Percentiles rank a stretch among this genome's conserved stretches.
Evolutionary conservation across 108 stramenopile genomes (phyloP).

Genomic region (Heterococcus sp.): DNA sequence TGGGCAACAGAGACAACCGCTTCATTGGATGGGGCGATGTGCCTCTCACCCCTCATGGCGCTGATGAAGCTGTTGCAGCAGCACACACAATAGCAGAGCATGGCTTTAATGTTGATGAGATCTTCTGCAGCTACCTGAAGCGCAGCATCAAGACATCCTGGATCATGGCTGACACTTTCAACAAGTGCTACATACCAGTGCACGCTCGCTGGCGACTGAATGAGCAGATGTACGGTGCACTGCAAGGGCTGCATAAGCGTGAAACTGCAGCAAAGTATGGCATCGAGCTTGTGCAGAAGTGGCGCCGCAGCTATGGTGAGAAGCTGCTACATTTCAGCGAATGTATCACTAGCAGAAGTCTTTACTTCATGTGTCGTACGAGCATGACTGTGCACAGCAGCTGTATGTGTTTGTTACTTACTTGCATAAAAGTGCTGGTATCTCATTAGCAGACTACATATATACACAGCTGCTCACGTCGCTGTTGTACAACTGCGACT

Average conservation of each 20-base stretch:
- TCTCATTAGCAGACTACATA: too few relatives aligned
- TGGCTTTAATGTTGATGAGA: slow-evolving; percentile 62
- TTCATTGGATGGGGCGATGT: slow-evolving; percentile 39
- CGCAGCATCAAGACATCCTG: slow-evolving; percentile 82
- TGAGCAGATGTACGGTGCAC: slow-evolving; percentile 82
- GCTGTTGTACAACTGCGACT: too few relatives aligned
- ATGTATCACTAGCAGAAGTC: too few relatives aligned
- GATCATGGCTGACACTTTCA: slow-evolving; percentile 78
- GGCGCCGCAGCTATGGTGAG: slow-evolving; percentile 72
- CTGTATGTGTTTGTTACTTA: too few relatives aligned
- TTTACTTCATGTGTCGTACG: too few relatives aligned
- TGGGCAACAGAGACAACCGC: neutral
- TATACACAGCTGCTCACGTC: too few relatives aligned
- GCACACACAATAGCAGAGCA: slow-evolving; percentile 1
- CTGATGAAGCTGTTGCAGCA: slow-evolving; percentile 19
- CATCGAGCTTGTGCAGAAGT: slow-evolving; percentile 74
- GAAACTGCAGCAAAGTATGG: slow-evolving; percentile 73
- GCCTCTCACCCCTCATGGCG: slow-evolving; percentile 15
- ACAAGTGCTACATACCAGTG: slow-evolving; percentile 71
- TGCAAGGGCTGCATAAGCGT: slow-evolving; percentile 76
- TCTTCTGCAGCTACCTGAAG: slow-evolving; percentile 80
- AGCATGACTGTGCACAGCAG: too few relatives aligned
- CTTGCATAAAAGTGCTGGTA: too few relatives aligned
- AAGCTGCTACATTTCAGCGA: too few relatives aligned
- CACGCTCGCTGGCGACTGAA: slow-evolving; percentile 86